phyloP scores from a whole-genome alignment of 208 protist genomes.

The Crithidia bombi region DNA sequence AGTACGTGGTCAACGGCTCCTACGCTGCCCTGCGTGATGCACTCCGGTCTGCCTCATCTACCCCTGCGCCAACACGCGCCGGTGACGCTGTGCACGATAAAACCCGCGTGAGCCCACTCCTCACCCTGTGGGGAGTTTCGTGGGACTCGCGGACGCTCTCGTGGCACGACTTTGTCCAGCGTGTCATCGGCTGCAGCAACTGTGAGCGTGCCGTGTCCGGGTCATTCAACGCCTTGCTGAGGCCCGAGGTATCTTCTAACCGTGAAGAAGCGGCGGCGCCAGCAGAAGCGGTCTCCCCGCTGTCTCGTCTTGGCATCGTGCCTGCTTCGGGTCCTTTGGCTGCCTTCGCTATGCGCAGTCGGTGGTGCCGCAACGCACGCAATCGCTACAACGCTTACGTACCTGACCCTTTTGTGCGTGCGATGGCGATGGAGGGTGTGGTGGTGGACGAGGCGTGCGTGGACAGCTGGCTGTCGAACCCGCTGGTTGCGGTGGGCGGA shows the following conservation, averaged over 20 bases:
- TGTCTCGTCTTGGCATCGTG: constrained; percentile 24
- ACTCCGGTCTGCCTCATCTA: not conserved
- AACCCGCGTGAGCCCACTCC: not conserved
- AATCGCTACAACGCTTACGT: constrained; percentile 31
- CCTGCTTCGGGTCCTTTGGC: constrained; percentile 28
- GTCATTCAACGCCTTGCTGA: constrained; percentile 54
- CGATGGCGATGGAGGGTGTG: constrained; percentile 19
- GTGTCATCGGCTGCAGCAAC: constrained; percentile 66
- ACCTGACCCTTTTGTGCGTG: constrained; percentile 30
- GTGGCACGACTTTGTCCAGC: constrained; percentile 52
- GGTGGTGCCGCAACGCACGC: constrained; percentile 35
- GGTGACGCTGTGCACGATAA: not conserved
- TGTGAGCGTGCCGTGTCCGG: constrained; percentile 31
- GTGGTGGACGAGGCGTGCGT: not conserved
- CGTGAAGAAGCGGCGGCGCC: not conserved
- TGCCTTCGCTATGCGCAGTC: constrained; percentile 29
- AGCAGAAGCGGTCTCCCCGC: constrained; percentile 8
- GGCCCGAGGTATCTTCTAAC: not conserved
- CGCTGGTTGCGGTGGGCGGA: not conserved
- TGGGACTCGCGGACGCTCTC: constrained; percentile 58
- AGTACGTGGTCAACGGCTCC: constrained; percentile 33
- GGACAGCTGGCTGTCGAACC: constrained; percentile 24
- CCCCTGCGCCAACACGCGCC: not conserved
- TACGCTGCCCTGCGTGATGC: constrained; percentile 26
- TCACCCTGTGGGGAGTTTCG: constrained; percentile 29